A percentile compares a stretch with the other conserved stretches of the same genome.
Evolutionary conservation across 768 basidiomycete species (phyloP).

Genomic region (Daedaleopsis sinensis): DNA sequence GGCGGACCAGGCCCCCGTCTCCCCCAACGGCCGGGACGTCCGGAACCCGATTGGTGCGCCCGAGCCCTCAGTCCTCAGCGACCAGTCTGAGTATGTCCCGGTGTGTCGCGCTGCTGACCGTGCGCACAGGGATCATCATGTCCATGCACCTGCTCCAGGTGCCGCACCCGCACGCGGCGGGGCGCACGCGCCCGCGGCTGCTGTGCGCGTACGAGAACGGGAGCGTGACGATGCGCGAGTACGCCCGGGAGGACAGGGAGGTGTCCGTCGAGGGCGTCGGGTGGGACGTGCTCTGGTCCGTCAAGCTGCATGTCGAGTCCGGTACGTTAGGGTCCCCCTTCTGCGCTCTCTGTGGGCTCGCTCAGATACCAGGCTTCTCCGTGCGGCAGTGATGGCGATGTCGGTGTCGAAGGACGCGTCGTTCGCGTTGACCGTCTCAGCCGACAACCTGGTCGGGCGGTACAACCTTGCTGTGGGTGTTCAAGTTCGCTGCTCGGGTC

Average conservation of each 20-base stretch:
- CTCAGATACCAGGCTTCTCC: neutral
- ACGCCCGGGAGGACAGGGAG: slow-evolving; percentile 41
- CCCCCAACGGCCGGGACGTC: slow-evolving; percentile 50
- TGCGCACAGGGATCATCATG: slow-evolving; percentile 81
- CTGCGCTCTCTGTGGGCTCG: neutral
- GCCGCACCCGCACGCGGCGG: slow-evolving; percentile 35
- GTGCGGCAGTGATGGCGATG: slow-evolving; percentile 80
- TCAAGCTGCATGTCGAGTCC: slow-evolving; percentile 71
- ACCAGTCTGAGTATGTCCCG: too few species aligned
- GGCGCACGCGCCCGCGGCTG: slow-evolving; percentile 52
- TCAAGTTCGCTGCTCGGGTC: neutral
- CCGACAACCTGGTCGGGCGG: slow-evolving; percentile 75
- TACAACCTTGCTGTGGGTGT: slow-evolving; percentile 56
- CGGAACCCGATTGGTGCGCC: slow-evolving; percentile 56
- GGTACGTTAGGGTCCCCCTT: slow-evolving; percentile 46
- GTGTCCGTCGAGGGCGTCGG: slow-evolving; percentile 71
- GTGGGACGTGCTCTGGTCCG: slow-evolving; percentile 73
- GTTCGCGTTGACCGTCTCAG: slow-evolving; percentile 81
- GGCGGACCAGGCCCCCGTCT: slow-evolving; percentile 32
- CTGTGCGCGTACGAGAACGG: slow-evolving; percentile 88
- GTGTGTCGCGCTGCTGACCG: too few species aligned
- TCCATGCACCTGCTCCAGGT: slow-evolving; percentile 65
- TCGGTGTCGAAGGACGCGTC: slow-evolving; percentile 58
- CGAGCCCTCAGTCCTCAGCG: too few species aligned
- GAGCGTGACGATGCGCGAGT: slow-evolving; percentile 69